Evolutionary conservation across 73 alveolate genomes (phyloP).

Genomic region (Durusdinium trenchii): DNA sequence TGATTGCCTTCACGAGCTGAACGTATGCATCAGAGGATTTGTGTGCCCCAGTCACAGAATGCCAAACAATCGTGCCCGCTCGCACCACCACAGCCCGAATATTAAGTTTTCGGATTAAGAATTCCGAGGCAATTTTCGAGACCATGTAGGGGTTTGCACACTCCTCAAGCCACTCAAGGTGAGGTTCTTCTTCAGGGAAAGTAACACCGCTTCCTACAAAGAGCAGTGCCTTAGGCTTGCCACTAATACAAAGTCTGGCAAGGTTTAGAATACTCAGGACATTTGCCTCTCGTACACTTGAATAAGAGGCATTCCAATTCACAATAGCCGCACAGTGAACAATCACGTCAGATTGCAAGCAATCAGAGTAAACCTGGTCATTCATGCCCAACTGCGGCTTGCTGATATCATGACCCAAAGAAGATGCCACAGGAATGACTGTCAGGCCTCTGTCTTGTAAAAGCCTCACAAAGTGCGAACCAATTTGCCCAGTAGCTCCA

Average conservation of each 20-base stretch:
- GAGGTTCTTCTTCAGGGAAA: slow-evolving; percentile 29
- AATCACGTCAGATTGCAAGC: slow-evolving; percentile 16
- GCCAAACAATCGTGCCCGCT: slow-evolving; percentile 61
- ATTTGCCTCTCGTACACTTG: slow-evolving; percentile 20
- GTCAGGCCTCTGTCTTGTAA: not conserved
- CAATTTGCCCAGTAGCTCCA: slow-evolving; percentile 76
- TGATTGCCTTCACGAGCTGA: not conserved
- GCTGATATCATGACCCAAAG: slow-evolving; percentile 46
- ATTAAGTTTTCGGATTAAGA: slow-evolving; percentile 4
- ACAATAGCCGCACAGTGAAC: slow-evolving; percentile 71
- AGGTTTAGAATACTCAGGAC: not conserved
- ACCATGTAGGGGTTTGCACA: slow-evolving; percentile 74
- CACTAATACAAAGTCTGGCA: not conserved
- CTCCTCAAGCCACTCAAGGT: slow-evolving; percentile 40
- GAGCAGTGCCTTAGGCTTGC: not conserved
- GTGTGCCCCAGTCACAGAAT: slow-evolving; percentile 16
- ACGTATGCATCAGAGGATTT: slow-evolving; percentile 34
- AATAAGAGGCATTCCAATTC: slow-evolving; percentile 58
- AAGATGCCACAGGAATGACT: slow-evolving; percentile 5
- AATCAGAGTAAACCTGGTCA: not conserved
- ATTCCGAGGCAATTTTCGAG: slow-evolving; percentile 44
- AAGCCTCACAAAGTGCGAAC: slow-evolving; percentile 38
- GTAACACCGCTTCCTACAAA: slow-evolving; percentile 59
- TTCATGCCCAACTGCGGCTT: slow-evolving; percentile 50
- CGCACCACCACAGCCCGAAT: slow-evolving; percentile 46